These are phyloP conservation scores for Elongisporangium undulatum DNA, from an alignment of 352 stramenopile species.

Conservation along the genomic window DNA sequence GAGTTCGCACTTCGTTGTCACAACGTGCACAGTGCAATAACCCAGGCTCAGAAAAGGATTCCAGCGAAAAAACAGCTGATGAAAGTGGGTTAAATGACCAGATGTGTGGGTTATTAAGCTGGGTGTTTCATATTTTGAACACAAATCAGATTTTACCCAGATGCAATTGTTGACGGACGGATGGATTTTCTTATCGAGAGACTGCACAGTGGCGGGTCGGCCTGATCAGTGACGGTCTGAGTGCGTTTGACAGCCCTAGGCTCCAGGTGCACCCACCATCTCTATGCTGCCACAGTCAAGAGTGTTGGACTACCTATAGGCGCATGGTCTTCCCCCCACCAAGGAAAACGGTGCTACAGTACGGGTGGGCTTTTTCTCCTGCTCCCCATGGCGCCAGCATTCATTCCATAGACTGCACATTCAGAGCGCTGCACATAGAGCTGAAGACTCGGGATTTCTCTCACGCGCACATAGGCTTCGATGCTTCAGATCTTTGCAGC, in stretches of 20 bases:
- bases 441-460: not conserved
- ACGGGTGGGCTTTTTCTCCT: not conserved
- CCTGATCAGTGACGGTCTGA: not conserved
- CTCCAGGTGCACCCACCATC: too few relatives aligned
- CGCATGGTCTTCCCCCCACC: not conserved
- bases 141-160: not conserved
- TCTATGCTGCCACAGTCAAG: not conserved
- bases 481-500: not conserved
- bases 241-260: not conserved
- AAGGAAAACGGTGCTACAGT: not conserved
- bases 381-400: not conserved
- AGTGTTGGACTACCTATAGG: not conserved
- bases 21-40: not conserved
- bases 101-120: not conserved
- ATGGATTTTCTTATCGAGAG: not conserved
- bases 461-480: not conserved
- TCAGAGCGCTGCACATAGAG: not conserved
- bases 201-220: not conserved
- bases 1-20: not conserved
- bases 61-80: too few relatives aligned
- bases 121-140: not conserved
- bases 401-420: not conserved
- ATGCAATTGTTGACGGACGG: not conserved
- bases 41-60: too few relatives aligned
- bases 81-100: not conserved